phyloP scores from a whole-genome alignment of 1,284 basidiomycete genomes.

The Fistulina hepatica region DNA sequence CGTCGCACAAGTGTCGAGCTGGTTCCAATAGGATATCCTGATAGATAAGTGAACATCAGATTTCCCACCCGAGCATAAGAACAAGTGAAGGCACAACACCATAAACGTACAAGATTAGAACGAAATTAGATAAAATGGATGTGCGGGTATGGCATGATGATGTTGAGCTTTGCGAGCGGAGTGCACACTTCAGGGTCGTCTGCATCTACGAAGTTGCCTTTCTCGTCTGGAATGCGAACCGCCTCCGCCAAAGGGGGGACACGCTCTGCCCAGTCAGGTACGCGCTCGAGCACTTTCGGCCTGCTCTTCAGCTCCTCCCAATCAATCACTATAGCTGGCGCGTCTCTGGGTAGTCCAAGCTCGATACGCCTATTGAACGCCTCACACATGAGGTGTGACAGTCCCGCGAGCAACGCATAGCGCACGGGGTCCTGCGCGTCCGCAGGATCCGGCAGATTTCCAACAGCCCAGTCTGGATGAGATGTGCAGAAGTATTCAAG shows the following conservation, averaged over 20 bases:
- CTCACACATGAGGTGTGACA: conserved; percentile 22
- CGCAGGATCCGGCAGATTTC: conserved; percentile 19
- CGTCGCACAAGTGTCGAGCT: no score
- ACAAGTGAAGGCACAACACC: no score
- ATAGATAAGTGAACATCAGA: no score
- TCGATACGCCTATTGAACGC: conserved; percentile 25
- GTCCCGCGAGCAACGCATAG: conserved; percentile 23
- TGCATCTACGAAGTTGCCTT: no score
- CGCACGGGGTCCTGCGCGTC: conserved; percentile 19
- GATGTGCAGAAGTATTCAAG: conserved; percentile 23
- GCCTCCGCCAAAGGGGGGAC: conserved; percentile 14
- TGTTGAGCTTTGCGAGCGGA: background rate
- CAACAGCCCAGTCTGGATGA: conserved; percentile 18
- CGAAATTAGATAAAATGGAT: background rate
- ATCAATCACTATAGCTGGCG: conserved; percentile 22
- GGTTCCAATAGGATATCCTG: no score
- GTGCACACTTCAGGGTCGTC: conserved; percentile 1
- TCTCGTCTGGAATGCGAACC: conserved; percentile 11
- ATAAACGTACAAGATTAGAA: no score
- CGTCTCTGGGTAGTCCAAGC: conserved; percentile 22
- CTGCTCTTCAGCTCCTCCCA: conserved; percentile 22
- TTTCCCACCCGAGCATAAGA: no score
- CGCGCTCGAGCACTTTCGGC: conserved; percentile 21
- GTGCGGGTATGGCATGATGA: background rate
- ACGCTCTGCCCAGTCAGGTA: conserved; percentile 20